Conservation (phyloP, 2,329 filamentous ascomycete genomes). For the Dissoconium aciculare region DNA sequence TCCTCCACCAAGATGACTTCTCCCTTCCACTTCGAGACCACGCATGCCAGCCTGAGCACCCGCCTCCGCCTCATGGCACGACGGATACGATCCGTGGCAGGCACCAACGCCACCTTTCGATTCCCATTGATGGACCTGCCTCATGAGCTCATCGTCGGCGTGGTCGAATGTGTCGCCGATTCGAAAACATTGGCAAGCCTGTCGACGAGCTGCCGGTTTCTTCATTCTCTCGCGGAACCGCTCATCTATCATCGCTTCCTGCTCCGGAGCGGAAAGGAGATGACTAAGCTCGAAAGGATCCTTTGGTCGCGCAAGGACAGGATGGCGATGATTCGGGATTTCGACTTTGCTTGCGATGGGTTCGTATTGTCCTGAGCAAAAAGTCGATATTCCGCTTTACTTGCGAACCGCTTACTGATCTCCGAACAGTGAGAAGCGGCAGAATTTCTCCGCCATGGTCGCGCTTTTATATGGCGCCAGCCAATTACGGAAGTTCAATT, state of each 20-base stretch:
- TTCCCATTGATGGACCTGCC: constrained; percentile 13
- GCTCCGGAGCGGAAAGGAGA: constrained; percentile 6
- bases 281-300: constrained; percentile 2
- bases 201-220: constrained; percentile 7
- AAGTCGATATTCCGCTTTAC: too few species aligned
- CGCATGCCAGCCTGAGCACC: too few species aligned
- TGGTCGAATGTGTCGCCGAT: constrained; percentile 13
- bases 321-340: constrained; percentile 6
- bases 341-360: constrained; percentile 9
- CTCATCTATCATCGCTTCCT: constrained; percentile 10
- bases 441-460: constrained; percentile 7
- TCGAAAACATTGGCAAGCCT: constrained; percentile 8
- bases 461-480: constrained; percentile 4
- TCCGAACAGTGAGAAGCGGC: constrained; percentile 1
- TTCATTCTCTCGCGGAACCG: constrained; percentile 12
- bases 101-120: too few species aligned
- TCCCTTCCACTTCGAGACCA: too few species aligned
- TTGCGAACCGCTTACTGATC: too few species aligned
- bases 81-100: too few species aligned
- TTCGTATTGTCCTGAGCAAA: constrained; percentile 1
- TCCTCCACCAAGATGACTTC: too few species aligned
- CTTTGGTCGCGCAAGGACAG: constrained; percentile 4
- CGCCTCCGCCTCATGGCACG: too few species aligned
- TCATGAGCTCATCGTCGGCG: constrained; percentile 12
- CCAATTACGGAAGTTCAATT: constrained; percentile 9